Conservation (phyloP, 73 alveolate genomes). For the Halteria grandinella region DNA sequence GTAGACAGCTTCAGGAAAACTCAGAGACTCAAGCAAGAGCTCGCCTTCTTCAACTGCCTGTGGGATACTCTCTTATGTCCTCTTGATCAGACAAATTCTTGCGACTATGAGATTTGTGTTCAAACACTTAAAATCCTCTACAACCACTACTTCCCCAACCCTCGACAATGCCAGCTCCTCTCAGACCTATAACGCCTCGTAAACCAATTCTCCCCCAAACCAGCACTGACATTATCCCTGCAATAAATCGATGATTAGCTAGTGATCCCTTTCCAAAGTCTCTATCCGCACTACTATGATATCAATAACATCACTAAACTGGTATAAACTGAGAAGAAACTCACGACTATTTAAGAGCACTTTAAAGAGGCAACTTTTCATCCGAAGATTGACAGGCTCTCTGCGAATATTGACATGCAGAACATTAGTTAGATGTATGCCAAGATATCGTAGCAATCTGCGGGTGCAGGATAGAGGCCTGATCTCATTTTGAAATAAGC, state of each 20-base stretch:
- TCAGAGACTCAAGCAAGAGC: slow-evolving; percentile 5
- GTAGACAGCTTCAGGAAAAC: background rate
- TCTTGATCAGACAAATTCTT: background rate
- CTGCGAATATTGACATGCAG: background rate
- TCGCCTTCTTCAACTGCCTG: background rate
- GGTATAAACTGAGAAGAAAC: background rate
- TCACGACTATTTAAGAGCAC: slow-evolving; percentile 10
- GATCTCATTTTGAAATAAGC: too few species aligned
- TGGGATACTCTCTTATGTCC: slow-evolving; percentile 24
- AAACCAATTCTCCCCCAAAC: background rate
- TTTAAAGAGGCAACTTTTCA: slow-evolving; percentile 23
- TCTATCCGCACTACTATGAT: slow-evolving; percentile 23
- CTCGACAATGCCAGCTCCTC: background rate
- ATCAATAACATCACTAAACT: slow-evolving; percentile 12
- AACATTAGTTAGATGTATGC: background rate
- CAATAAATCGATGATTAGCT: slow-evolving; percentile 12
- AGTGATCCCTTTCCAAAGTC: background rate
- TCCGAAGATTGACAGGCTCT: slow-evolving; percentile 12
- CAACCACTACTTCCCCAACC: slow-evolving; percentile 4
- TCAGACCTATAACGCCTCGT: slow-evolving; percentile 6
- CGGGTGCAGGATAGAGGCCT: too few species aligned
- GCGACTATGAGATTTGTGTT: slow-evolving; percentile 12
- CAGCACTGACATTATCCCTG: background rate
- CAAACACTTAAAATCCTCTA: slow-evolving; percentile 14
- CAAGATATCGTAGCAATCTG: too few species aligned